Evolutionary conservation across 2,329 filamentous ascomycete genomes (phyloP), one percentile per base, ranked within the genome.

Genomic region (Elsinoe australis): DNA sequence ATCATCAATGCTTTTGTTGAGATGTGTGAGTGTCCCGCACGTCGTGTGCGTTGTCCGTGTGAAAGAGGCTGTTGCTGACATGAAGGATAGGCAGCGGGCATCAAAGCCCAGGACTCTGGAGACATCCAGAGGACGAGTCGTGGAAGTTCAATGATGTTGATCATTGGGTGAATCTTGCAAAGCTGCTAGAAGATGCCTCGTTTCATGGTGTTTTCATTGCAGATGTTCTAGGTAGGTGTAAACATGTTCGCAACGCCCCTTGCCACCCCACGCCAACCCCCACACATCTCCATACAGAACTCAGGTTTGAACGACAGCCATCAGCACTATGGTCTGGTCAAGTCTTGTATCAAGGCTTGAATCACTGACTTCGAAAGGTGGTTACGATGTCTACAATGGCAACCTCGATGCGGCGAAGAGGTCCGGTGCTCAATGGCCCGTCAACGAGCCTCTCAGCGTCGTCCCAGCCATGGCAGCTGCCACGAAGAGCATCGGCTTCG

Each of bases 351-450:
- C n/a, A n/a, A n/a, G n/a, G n/a, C n/a, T n/a, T n/a, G n/a, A n/a
- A n/a, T n/a, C 9, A 22, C 38, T 42, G 38, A 42, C 42, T 21
- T 34, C 10, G 3, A 5, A 14, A 35, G 44, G 44, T 22, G 44
- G 78, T 4, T 84, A 85, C 57, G 82, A 86, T 65, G 79, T 85
- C 4, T 85, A 83, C 63, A 78, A 79, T 51, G 74, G 79, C 3
- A 80, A 76, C 51, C 68, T 84, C 2, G 71, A 74, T 2, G 74
- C 80, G 0, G 77, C 79, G 0, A 73, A 83, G 41, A 61, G 71
- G 1, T 76, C 78, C 0, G 82, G 79, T 1, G 78, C 80, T 0
- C 82, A 85, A 61, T 85, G 79, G 73, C 82, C 82, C 0, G 78
- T 84, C n/a, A 83, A 82, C 51, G 81, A 85, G 59, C 81, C 81